phyloP scores from a whole-genome alignment of 352 stramenopile genomes.

The Phytophthora chlamydospora region DNA sequence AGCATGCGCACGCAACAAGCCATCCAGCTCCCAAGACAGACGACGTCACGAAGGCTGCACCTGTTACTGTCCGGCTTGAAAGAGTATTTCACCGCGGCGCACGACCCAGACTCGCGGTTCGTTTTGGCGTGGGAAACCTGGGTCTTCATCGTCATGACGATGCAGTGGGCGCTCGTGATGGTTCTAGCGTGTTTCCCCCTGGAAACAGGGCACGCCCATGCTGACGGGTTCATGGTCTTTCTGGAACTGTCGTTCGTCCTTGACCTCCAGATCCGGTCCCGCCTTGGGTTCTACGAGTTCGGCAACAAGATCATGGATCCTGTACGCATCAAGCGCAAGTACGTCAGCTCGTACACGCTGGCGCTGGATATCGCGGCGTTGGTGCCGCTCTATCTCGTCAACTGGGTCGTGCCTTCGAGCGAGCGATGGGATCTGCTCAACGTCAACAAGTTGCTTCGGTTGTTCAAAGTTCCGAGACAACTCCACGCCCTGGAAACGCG shows the following conservation, averaged over 20 bases:
- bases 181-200: slow-evolving; percentile 54
- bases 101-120: slow-evolving; percentile 56
- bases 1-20: slow-evolving; percentile 9
- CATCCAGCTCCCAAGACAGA: neutral
- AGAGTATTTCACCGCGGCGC: slow-evolving; percentile 2
- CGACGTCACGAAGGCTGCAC: slow-evolving; percentile 6
- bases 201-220: neutral
- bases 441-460: slow-evolving; percentile 62
- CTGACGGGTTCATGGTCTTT: slow-evolving; percentile 39
- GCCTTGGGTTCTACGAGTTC: slow-evolving; percentile 65
- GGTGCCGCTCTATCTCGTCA: slow-evolving; percentile 56
- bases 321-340: slow-evolving; percentile 39
- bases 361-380: slow-evolving; percentile 55
- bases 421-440: slow-evolving; percentile 56
- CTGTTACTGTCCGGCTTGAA: neutral
- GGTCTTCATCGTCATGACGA: slow-evolving; percentile 60
- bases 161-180: slow-evolving; percentile 52
- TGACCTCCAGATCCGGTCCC: slow-evolving; percentile 60
- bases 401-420: slow-evolving; percentile 36
- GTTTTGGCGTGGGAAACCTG: slow-evolving; percentile 69
- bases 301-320: slow-evolving; percentile 73
- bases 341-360: slow-evolving; percentile 53
- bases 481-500: slow-evolving; percentile 59
- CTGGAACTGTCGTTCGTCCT: slow-evolving; percentile 54
- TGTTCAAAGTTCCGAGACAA: slow-evolving; percentile 63